Conservation (phyloP, 164 flowering plant genomes). For the Chimonanthus salicifolius region DNA sequence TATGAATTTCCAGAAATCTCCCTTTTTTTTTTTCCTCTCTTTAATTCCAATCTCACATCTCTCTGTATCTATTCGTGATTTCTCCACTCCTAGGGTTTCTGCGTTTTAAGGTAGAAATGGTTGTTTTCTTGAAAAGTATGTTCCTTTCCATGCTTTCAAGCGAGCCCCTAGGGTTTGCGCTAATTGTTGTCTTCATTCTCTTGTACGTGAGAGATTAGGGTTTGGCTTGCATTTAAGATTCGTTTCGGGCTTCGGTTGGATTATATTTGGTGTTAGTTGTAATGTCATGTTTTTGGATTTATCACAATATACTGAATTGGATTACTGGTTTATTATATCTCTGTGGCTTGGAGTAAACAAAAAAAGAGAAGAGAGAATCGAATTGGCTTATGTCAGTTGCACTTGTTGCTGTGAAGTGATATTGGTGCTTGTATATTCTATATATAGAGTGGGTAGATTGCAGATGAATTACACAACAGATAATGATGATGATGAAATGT, state of each 20-base stretch:
- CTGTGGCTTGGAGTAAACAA: too few relatives aligned
- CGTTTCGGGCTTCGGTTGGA: background rate
- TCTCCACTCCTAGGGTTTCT: background rate
- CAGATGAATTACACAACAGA: too few relatives aligned
- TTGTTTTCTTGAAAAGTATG: too few relatives aligned
- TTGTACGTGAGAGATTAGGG: background rate
- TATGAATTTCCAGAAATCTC: background rate
- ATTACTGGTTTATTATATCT: too few relatives aligned
- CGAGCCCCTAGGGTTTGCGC: background rate
- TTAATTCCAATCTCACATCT: background rate
- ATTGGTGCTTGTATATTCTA: too few relatives aligned
- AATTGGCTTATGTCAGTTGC: too few relatives aligned
- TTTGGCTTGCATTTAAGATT: background rate
- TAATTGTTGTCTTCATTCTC: background rate
- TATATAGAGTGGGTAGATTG: too few relatives aligned
- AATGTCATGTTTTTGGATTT: too few relatives aligned
- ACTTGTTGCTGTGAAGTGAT: too few relatives aligned
- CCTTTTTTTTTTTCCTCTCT: background rate
- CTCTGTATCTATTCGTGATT: background rate
- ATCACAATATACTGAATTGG: too few relatives aligned
- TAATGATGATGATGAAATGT: too few relatives aligned
- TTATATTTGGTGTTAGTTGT: background rate
- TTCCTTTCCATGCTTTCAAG: background rate
- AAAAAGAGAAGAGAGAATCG: too few relatives aligned
- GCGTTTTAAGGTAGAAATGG: background rate